Base-by-base conservation (phyloP, 495 filamentous ascomycete species). In the Bacidia rubella region DNA sequence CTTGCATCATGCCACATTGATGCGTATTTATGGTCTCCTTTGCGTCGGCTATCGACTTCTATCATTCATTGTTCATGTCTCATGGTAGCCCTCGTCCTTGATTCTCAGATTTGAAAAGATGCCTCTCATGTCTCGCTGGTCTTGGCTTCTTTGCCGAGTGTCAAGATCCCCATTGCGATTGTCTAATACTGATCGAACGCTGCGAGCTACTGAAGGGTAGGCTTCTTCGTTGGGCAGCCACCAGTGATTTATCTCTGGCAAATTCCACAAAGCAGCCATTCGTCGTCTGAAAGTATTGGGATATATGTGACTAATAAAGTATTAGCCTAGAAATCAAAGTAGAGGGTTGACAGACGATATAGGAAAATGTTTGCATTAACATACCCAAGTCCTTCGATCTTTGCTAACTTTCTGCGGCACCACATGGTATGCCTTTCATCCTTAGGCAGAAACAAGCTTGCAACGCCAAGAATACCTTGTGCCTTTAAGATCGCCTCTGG, bases 171-270 rank as follows among this genome's bases (percentile, higher is more conserved):
- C 19, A 2, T 66, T 70, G 44, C 85, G 80, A 47, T 90, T 83
- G 56, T 85, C 78, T 1, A 84, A 82, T 66, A 90, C 83, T 23
- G 74, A 71, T n/a, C 87, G 80, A 47, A 93, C 79, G 54, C 75
- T 81, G 24, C 82, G 83, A 29, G 93, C 70, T 26, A 92, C 75
- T 4, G 76, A 71, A 2, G 77, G 76, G 58, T 80, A 83, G 20
- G 77, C 80, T 69, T 88, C 84, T 60, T 88, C 79, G 60, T 89
- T 79, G 2, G 88, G 86, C 21, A 93, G 76, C 88, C 88, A 95
- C 87, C 87, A 94, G 35, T 82, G 74, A 49, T 76, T 72, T 53
- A 86, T 72, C 47, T 80, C 81, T 10, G 78, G 75, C 29, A 82
- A 70, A 56, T 74, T 68, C 74, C 87, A 94, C 27, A 84, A 62